phyloP scores from a whole-genome alignment of 768 basidiomycete genomes.

The Nidula microcarpa region DNA sequence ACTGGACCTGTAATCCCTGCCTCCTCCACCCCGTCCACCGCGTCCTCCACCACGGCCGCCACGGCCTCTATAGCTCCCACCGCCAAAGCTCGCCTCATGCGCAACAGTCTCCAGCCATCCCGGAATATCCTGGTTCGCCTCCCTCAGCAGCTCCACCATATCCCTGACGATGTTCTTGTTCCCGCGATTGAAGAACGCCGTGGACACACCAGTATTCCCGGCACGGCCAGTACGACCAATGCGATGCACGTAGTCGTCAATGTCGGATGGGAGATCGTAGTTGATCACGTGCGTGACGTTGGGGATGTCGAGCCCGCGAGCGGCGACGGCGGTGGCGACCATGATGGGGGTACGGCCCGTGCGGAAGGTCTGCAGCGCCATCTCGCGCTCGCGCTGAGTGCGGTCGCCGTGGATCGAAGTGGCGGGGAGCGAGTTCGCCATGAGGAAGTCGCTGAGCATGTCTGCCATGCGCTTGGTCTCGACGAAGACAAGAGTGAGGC shows the following conservation, averaged over 20 bases:
- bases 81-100: conserved; percentile 74
- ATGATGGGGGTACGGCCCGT: conserved; percentile 93
- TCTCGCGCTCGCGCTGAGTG: conserved; percentile 96
- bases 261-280: conserved; percentile 96
- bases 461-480: conserved; percentile 99
- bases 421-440: conserved; percentile 76
- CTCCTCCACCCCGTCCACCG: conserved; percentile 28
- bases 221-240: conserved; percentile 99
- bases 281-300: conserved; percentile 99
- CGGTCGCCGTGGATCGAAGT: conserved; percentile 99
- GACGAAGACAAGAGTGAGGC: conserved; percentile 93
- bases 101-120: conserved; percentile 85
- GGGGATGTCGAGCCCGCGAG: conserved; percentile 98
- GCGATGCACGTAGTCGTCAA: conserved; percentile 98
- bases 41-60: conserved; percentile 52
- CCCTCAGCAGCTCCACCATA: conserved; percentile 87
- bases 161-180: conserved; percentile 93
- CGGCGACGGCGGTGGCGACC: conserved; percentile 98
- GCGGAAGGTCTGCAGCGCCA: conserved; percentile 92
- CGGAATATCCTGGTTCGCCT: conserved; percentile 96
- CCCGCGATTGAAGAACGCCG: conserved; percentile 93
- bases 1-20: conserved; percentile 19
- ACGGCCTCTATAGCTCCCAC: conserved; percentile 59
- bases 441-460: conserved; percentile 94
- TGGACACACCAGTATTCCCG: conserved; percentile 93